phyloP scores from a whole-genome alignment of 1,284 basidiomycete genomes.

The Prillingera fragicola region DNA sequence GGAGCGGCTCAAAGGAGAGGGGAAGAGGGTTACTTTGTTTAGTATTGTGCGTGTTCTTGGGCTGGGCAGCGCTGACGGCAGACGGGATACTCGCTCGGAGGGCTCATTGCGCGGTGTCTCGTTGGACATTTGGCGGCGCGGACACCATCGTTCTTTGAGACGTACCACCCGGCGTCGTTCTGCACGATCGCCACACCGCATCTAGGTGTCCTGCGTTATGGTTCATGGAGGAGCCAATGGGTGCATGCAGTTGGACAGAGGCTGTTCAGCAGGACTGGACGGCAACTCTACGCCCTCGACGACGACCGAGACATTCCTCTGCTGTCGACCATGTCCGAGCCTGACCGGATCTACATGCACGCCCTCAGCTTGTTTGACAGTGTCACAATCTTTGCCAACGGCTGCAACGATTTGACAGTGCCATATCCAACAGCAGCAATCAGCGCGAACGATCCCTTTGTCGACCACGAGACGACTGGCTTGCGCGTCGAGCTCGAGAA shows the following conservation, averaged over 20 bases:
- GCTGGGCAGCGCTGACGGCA: conserved; percentile 4
- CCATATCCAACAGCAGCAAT: conserved; percentile 75
- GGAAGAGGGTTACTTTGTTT: conserved; percentile 29
- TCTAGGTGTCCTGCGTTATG: conserved; percentile 38
- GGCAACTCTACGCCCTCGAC: conserved; percentile 72
- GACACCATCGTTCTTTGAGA: conserved; percentile 36
- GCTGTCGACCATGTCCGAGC: conserved; percentile 79
- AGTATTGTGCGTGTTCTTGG: conserved; percentile 27
- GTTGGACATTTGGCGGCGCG: conserved; percentile 39
- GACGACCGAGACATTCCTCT: conserved; percentile 62
- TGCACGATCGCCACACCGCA: conserved; percentile 45
- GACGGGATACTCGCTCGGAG: conserved; percentile 47
- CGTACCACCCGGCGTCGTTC: conserved; percentile 38
- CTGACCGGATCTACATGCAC: conserved; percentile 69
- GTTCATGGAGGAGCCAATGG: conserved; percentile 13
- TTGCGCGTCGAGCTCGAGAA: conserved; percentile 56
- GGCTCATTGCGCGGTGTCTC: conserved; percentile 43
- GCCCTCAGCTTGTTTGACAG: conserved; percentile 65
- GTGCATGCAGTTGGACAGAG: conserved; percentile 61
- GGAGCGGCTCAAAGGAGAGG: conserved; percentile 29
- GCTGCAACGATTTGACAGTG: conserved; percentile 74
- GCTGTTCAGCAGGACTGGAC: conserved; percentile 75
- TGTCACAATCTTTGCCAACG: conserved; percentile 77
- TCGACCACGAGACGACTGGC: conserved; percentile 55
- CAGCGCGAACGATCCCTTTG: conserved; percentile 64